Base-by-base conservation (phyloP, 768 basidiomycete species). In the Tulasnella sp. region DNA sequence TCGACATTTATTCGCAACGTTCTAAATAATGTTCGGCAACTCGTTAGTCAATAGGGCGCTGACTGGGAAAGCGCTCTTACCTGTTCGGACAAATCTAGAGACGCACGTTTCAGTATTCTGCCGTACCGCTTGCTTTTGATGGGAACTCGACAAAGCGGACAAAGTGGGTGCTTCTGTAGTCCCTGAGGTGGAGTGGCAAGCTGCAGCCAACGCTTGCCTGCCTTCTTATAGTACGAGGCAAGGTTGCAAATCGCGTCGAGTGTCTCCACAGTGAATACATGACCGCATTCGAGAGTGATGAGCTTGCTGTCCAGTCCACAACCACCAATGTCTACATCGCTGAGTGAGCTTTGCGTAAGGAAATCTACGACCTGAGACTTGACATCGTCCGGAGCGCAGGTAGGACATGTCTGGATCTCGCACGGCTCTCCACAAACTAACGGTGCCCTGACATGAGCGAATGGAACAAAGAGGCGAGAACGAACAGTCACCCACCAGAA, bases 371-470 rank as follows among this genome's bases (percentile, higher is more conserved):
- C 83, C 29, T 83, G 82, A 1, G 82, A 77, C 70, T 83, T 84
- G 34, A 81, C 76, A 0, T 85, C 82, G 1, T 80, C 80, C 12
- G 86, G 71, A 1, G 86, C 85, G 78, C 91, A 92, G 4, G 76
- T 19, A 1, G 85, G 85, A 78, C 91, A 93, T 6, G 85, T 78
- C 82, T 91, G 91, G 0, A 84, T 80, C 0, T 76, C 42, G 79
- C 91, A 93, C 17, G 85, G 82, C 81, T 93, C 91, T 9, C 91
- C 90, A 73, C 90, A 91, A 0, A 92, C 90, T 91, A 19, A 14
- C 22, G 37, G 15, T 29, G 0, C 29, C 15, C 17, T 29, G 11
- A 25, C 8, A 49, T 45, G 36, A 45, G n/a, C n/a, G 42, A 42
- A 4, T 15, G 2, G 9, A 15, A 38, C 9, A 39, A 36, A 9